phyloP scores from a whole-genome alignment of 768 basidiomycete genomes.

The Auricularia sp. region DNA sequence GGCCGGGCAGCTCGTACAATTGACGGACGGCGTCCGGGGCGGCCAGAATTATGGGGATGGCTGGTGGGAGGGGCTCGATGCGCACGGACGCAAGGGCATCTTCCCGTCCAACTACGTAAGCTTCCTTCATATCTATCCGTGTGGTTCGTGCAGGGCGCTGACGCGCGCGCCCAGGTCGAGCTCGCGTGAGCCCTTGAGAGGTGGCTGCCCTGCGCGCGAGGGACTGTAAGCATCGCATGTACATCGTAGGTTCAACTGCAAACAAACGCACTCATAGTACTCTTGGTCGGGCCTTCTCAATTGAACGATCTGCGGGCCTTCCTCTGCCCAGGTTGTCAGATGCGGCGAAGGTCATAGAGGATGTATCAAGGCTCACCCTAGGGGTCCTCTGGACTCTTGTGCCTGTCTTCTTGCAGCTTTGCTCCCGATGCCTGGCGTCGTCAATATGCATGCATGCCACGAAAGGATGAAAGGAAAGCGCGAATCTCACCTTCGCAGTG shows the following conservation, averaged over 20 bases:
- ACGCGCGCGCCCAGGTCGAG: slow-evolving; percentile 35
- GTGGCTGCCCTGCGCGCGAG: background rate
- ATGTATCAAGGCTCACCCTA: background rate
- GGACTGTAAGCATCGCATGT: background rate
- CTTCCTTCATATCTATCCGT: slow-evolving; percentile 11
- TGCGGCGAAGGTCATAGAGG: no score
- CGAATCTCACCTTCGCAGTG: background rate
- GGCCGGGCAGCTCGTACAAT: slow-evolving; percentile 53
- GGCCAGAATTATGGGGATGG: slow-evolving; percentile 65
- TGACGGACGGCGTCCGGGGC: slow-evolving; percentile 50
- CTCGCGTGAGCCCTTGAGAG: slow-evolving; percentile 22
- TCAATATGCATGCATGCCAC: background rate
- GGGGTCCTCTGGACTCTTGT: background rate
- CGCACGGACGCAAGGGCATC: slow-evolving; percentile 58
- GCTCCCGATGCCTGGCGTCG: background rate
- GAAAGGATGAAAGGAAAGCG: background rate
- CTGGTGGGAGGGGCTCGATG: slow-evolving; percentile 80
- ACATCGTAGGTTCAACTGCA: no score
- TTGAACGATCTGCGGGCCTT: no score
- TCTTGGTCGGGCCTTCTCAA: no score
- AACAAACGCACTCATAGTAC: no score
- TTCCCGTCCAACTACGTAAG: slow-evolving; percentile 86
- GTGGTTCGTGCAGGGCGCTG: slow-evolving; percentile 6
- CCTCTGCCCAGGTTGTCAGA: no score
- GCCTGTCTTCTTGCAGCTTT: background rate